Conservation (phyloP, 2,329 filamentous ascomycete genomes). For the Phaeomoniella chlamydospora region DNA sequence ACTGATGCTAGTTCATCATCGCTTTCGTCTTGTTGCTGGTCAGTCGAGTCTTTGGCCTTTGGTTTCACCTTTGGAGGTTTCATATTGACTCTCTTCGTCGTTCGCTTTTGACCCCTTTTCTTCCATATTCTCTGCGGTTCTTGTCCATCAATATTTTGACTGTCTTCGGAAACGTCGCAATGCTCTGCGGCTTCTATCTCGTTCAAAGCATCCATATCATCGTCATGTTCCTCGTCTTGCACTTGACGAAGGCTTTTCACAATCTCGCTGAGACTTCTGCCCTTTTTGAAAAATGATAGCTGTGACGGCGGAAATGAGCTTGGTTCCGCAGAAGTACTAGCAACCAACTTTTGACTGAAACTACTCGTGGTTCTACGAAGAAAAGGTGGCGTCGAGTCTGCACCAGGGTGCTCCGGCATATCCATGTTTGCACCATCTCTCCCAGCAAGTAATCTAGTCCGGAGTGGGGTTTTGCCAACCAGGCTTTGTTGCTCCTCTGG, state of each 20-base stretch:
- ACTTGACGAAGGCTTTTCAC: constrained; percentile 11
- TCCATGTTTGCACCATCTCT: neutral
- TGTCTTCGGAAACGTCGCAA: constrained; percentile 20
- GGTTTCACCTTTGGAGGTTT: constrained; percentile 20
- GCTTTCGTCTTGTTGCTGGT: constrained; percentile 9
- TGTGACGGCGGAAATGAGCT: constrained; percentile 3
- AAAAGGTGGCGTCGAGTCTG: constrained; percentile 10
- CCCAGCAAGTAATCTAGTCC: constrained; percentile 3
- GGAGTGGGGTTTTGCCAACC: constrained; percentile 2
- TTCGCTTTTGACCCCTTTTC: constrained; percentile 35
- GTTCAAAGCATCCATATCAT: constrained; percentile 26
- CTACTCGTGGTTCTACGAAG: constrained; percentile 10
- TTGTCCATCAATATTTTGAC: constrained; percentile 12
- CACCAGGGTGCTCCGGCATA: neutral
- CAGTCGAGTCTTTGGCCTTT: constrained; percentile 10
- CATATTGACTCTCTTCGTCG: constrained; percentile 28
- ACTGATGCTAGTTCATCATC: constrained; percentile 17
- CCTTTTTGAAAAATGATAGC: constrained; percentile 5
- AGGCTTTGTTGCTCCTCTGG: constrained; percentile 9
- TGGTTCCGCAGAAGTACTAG: constrained; percentile 5
- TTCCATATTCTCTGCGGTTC: constrained; percentile 16
- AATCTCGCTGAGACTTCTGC: constrained; percentile 2
- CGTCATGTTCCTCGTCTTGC: constrained; percentile 24
- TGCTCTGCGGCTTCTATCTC: constrained; percentile 24
- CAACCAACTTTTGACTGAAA: constrained; percentile 12